A percentile compares a stretch with the other conserved stretches of the same genome.
phyloP scores from a whole-genome alignment of 306 rosid genomes.

The Rosa rugosa region DNA sequence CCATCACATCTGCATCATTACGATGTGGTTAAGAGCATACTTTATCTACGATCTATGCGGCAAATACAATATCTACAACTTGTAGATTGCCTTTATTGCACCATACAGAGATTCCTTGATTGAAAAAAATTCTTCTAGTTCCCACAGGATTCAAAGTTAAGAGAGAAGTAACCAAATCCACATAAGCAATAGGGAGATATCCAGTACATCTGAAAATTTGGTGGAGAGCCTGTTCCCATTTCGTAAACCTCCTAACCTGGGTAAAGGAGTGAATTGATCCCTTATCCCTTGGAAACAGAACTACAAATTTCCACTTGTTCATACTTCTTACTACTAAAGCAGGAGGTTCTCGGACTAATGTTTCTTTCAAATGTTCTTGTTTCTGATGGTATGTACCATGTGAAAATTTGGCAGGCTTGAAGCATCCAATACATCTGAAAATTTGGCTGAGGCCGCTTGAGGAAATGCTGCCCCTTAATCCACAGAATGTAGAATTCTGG shows the following conservation, averaged over 20 bases:
- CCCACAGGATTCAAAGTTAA: background rate
- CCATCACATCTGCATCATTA: background rate
- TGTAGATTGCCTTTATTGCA: background rate
- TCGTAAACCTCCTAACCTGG: background rate
- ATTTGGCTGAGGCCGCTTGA: constrained; percentile 68
- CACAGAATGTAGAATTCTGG: constrained; percentile 18
- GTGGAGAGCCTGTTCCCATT: background rate
- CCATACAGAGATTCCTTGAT: background rate
- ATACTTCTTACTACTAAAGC: background rate
- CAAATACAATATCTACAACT: too few species aligned
- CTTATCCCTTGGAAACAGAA: too few species aligned
- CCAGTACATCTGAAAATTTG: too few species aligned
- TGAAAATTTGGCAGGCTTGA: constrained; percentile 58
- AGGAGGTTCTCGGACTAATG: background rate
- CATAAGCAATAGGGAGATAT: background rate
- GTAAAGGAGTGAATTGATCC: background rate
- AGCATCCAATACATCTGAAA: constrained; percentile 51
- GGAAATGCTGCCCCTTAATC: constrained; percentile 8
- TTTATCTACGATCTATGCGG: too few species aligned
- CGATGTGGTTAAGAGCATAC: background rate
- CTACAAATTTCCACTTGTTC: too few species aligned
- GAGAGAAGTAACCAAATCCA: background rate
- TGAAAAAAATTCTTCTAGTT: background rate
- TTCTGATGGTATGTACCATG: constrained; percentile 2
- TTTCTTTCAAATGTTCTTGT: too few species aligned